Conservation (phyloP, 164 flowering plant species). For the Chimonanthus salicifolius region DNA sequence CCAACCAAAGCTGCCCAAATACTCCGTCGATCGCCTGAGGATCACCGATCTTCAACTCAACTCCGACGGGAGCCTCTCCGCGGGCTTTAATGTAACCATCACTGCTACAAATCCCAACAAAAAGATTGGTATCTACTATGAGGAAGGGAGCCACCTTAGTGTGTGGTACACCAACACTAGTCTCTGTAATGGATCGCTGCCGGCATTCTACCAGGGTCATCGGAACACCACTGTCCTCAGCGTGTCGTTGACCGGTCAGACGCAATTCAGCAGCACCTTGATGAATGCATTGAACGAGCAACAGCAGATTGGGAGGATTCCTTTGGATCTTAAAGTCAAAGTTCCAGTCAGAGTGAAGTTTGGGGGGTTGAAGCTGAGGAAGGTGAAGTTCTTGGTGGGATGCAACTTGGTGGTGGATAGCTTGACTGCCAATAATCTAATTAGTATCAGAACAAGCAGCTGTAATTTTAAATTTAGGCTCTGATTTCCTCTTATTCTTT, state of each 20-base stretch:
- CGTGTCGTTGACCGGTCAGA: slow-evolving; percentile 46
- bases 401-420: slow-evolving; percentile 55
- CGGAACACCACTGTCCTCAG: slow-evolving; percentile 58
- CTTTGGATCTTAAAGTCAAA: slow-evolving; percentile 42
- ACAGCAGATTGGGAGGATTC: slow-evolving; percentile 56
- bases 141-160: slow-evolving; percentile 50
- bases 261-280: slow-evolving; percentile 34
- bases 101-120: slow-evolving; percentile 76
- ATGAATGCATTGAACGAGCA: slow-evolving; percentile 29
- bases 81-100: slow-evolving; percentile 57
- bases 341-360: slow-evolving; percentile 71
- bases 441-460: slow-evolving; percentile 48
- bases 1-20: slow-evolving; percentile 68
- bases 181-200: slow-evolving; percentile 59
- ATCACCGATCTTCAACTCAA: slow-evolving; percentile 44
- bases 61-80: slow-evolving; percentile 38
- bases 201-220: slow-evolving; percentile 87
- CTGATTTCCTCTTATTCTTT: slow-evolving; percentile 11
- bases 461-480: slow-evolving; percentile 57
- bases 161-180: slow-evolving; percentile 43
- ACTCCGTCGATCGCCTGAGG: slow-evolving; percentile 48
- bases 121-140: slow-evolving; percentile 80
- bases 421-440: slow-evolving; percentile 28
- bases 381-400: slow-evolving; percentile 53
- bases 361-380: slow-evolving; percentile 61